Evolutionary conservation across 305 asterid genomes (phyloP).

Genomic region (Euphrasia arctica): DNA sequence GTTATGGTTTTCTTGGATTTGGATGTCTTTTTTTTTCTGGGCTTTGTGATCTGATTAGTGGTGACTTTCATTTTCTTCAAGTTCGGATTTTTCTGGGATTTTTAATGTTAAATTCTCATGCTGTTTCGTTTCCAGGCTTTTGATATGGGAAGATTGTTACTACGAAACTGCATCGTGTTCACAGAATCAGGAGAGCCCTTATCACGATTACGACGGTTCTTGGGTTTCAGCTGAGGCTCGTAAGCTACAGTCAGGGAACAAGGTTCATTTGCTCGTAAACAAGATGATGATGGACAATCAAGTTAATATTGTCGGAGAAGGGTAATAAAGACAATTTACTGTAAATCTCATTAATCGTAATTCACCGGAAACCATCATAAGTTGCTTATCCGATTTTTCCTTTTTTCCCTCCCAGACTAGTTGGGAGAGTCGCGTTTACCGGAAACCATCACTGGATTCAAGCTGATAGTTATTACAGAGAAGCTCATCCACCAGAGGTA

Average conservation of each 20-base stretch:
- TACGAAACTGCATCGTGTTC: slow-evolving; percentile 46
- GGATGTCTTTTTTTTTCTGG: slow-evolving; percentile 35
- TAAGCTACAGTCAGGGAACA: slow-evolving; percentile 39
- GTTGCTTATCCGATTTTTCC: slow-evolving; percentile 28
- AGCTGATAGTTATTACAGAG: slow-evolving; percentile 40
- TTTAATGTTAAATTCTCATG: slow-evolving; percentile 32
- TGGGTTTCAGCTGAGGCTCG: slow-evolving; percentile 39
- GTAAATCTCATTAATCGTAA: slow-evolving; percentile 17
- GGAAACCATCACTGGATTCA: slow-evolving; percentile 82
- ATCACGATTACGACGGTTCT: slow-evolving; percentile 36
- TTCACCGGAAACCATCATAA: not conserved
- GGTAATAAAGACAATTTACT: slow-evolving; percentile 41
- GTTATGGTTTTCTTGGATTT: slow-evolving; percentile 40
- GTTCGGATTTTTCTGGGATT: slow-evolving; percentile 55
- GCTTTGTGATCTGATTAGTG: slow-evolving; percentile 35
- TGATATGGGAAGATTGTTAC: slow-evolving; percentile 93
- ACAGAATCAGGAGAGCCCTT: slow-evolving; percentile 30
- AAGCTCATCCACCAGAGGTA: slow-evolving; percentile 80
- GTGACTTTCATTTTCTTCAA: slow-evolving; percentile 33
- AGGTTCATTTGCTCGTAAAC: slow-evolving; percentile 63
- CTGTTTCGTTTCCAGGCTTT: slow-evolving; percentile 55
- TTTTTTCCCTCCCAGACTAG: slow-evolving; percentile 52
- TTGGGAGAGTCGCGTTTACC: slow-evolving; percentile 82
- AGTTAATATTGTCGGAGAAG: slow-evolving; percentile 79
- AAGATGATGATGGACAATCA: slow-evolving; percentile 88